Conservation (phyloP, 2,329 filamentous ascomycete genomes). For the Eutypa lata region DNA sequence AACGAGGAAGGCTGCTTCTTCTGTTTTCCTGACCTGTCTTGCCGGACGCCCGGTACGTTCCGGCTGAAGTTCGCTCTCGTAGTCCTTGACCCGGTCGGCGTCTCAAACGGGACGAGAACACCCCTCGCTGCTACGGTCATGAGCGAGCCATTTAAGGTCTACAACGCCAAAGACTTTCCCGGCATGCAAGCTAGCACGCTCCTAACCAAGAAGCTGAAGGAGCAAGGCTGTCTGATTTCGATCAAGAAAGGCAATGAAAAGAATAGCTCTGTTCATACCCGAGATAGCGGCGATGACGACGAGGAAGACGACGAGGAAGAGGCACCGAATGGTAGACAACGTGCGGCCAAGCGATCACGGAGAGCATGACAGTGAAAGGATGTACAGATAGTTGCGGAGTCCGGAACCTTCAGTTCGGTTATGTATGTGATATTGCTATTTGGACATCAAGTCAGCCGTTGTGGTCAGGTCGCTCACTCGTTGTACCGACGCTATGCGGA, state of each 20-base stretch:
- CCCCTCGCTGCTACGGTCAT: constrained; percentile 51
- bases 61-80: constrained; percentile 72
- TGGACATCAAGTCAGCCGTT: not conserved
- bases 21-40: constrained; percentile 79
- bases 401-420: not conserved
- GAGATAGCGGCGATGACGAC: constrained; percentile 43
- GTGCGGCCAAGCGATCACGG: constrained; percentile 1
- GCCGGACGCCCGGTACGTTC: constrained; percentile 73
- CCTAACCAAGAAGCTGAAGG: constrained; percentile 69
- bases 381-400: not conserved
- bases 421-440: not conserved
- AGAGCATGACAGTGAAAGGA: not conserved
- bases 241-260: constrained; percentile 83
- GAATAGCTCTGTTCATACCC: constrained; percentile 30
- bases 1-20: constrained; percentile 78
- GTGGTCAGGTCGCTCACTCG: too few species aligned
- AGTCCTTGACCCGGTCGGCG: constrained; percentile 63
- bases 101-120: constrained; percentile 45
- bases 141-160: constrained; percentile 74
- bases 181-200: constrained; percentile 77
- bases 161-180: constrained; percentile 81
- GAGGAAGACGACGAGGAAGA: constrained; percentile 37
- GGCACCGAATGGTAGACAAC: constrained; percentile 11
- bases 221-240: constrained; percentile 79
- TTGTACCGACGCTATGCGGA: too few species aligned